A percentile compares a stretch with the other conserved stretches of the same genome.
Conservation (phyloP, 1,284 basidiomycete species). For the Caloboletus inedulis region DNA sequence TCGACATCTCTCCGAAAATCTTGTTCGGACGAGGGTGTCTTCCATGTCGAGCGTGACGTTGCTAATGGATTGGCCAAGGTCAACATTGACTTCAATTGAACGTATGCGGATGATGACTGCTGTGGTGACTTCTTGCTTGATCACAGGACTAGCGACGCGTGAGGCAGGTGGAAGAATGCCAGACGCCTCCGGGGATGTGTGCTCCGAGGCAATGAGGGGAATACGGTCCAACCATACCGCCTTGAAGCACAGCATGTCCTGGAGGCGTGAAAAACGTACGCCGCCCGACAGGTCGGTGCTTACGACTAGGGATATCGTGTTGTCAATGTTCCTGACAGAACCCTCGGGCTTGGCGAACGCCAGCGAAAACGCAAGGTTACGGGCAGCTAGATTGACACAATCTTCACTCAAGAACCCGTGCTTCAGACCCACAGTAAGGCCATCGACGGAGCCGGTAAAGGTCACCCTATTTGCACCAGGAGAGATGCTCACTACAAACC, state of each 20-base stretch:
- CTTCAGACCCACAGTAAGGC: slow-evolving; percentile 73
- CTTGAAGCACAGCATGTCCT: slow-evolving; percentile 86
- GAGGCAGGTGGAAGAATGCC: slow-evolving; percentile 14
- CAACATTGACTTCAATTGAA: slow-evolving; percentile 67
- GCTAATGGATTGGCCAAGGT: slow-evolving; percentile 76
- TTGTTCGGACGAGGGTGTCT: slow-evolving; percentile 58
- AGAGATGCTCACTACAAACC: slow-evolving; percentile 75
- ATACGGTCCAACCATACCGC: slow-evolving; percentile 88
- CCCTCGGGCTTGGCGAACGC: slow-evolving; percentile 55
- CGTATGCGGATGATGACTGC: slow-evolving; percentile 67
- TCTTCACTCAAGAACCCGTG: slow-evolving; percentile 81
- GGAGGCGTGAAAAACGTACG: slow-evolving; percentile 75
- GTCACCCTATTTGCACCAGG: slow-evolving; percentile 68
- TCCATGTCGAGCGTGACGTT: slow-evolving; percentile 61
- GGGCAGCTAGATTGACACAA: slow-evolving; percentile 70
- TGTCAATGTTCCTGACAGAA: slow-evolving; percentile 39
- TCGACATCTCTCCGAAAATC: slow-evolving; percentile 52
- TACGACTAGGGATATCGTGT: slow-evolving; percentile 64
- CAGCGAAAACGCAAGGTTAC: slow-evolving; percentile 72
- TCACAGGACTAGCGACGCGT: slow-evolving; percentile 13
- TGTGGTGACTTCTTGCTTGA: slow-evolving; percentile 53
- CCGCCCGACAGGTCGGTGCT: slow-evolving; percentile 76
- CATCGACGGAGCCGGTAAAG: slow-evolving; percentile 76
- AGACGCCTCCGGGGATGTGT: slow-evolving; percentile 27
- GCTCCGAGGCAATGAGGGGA: slow-evolving; percentile 59